Base-by-base conservation (phyloP, 129 eudicot genomes). In the Logfia minima region DNA sequence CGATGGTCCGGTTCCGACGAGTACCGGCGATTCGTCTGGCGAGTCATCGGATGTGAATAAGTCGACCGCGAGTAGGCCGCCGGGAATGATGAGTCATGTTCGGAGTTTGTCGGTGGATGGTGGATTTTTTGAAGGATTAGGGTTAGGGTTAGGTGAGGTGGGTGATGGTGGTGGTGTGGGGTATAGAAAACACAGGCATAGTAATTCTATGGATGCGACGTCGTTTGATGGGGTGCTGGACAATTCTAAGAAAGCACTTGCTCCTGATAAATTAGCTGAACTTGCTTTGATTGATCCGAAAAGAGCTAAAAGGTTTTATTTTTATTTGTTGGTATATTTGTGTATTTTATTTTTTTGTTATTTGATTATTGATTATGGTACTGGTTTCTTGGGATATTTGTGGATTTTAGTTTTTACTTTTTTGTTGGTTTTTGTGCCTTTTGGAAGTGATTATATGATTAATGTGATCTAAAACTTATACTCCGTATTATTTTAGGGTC, bases 91-190 rank as follows among this genome's bases (percentile, higher is more conserved):
- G 74, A 56, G 73, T 35, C 98, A 85, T 69, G 43, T 84, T 26
- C 75, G 97, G 85, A 93, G 98, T 68, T 23, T 90, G 19, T 93
- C 98, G 4, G 98, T 90, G 34, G 98, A 90, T 39, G 98, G 91
- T 9, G 97, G 86, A 59, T 93, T 93, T 58, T 93, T 90, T 11
- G 94, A 90, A 2, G 97, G 98, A 37, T 77, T 93, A 61, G 84
- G 73, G 41, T 43, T 72, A 21, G 68, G 61, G 43, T 43, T 72
- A 21, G 68, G 61, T 45, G 81, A 41, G 26, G 9, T 53, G 31
- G 39, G 52, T 4, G 73, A 29, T 4, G 73, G 71, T 35, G 68
- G 61, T 3, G 81, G 81, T 56, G 78, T 70, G 75, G 76, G 86
- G 60, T 77, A 81, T 69, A 76, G 80, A 48, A 48, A 48, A 29